Evolutionary conservation across 345 rosid species (phyloP).

Genomic region (Arabidopsis thaliana): TAIR10.1 NC_003075.7:8932001-8932500

Average conservation of each 20-base stretch:
- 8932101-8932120: conserved; percentile 79
- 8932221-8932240: conserved; percentile 18
- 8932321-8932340: background rate
- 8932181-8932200: conserved; percentile 7
- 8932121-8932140: conserved; percentile 1
- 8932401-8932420: background rate
- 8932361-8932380: background rate
- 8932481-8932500: background rate
- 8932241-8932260: conserved; percentile 15
- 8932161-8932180: background rate
- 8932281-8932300: conserved; percentile 4
- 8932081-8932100: conserved; percentile 66
- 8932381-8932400: background rate
- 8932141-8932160: background rate
- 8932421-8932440: background rate
- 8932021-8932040: conserved; percentile 75
- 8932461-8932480: background rate
- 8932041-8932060: conserved; percentile 81
- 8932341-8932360: too few relatives aligned
- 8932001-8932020: conserved; percentile 69
- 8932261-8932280: conserved; percentile 21
- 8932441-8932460: background rate
- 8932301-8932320: background rate
- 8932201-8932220: background rate
- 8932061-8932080: conserved; percentile 70